Evolutionary conservation across 495 filamentous ascomycete species (phyloP).

Genomic region (Collariella sp.): DNA sequence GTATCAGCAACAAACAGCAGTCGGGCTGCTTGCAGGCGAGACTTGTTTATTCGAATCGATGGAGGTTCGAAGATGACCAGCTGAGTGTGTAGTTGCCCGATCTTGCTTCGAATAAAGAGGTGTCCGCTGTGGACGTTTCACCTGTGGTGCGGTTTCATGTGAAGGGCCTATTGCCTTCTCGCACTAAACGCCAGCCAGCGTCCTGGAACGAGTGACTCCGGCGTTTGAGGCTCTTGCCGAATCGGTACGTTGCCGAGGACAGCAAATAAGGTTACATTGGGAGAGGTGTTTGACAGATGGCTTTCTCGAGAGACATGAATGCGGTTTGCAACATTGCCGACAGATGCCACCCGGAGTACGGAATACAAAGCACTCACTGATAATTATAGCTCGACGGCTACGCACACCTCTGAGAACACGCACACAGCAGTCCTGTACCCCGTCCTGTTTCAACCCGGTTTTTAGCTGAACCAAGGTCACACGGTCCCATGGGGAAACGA

Average conservation of each 20-base stretch:
- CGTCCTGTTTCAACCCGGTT: neutral
- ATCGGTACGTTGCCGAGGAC: too few relatives aligned
- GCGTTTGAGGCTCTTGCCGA: too few relatives aligned
- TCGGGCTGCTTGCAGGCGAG: neutral
- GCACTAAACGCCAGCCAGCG: too few relatives aligned
- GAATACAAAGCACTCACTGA: neutral
- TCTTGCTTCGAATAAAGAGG: neutral
- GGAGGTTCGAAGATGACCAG: neutral
- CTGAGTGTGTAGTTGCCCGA: neutral
- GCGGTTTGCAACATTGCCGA: too few relatives aligned
- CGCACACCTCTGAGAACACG: slow-evolving; percentile 2
- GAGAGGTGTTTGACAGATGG: neutral
- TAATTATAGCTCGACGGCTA: neutral
- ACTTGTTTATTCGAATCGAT: neutral
- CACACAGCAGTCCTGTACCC: neutral
- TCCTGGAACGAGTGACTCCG: too few relatives aligned
- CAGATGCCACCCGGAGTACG: too few relatives aligned
- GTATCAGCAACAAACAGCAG: too few relatives aligned
- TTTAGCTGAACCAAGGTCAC: neutral
- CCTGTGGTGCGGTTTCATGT: neutral
- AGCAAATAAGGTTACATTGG: neutral
- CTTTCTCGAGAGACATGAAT: too few relatives aligned
- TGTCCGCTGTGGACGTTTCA: neutral
- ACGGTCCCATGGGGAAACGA: too few relatives aligned
- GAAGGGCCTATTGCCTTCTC: too few relatives aligned